These are phyloP conservation scores for Colletotrichum sojae DNA, from an alignment of 2,329 filamentous ascomycete species.

Conservation along the genomic window DNA sequence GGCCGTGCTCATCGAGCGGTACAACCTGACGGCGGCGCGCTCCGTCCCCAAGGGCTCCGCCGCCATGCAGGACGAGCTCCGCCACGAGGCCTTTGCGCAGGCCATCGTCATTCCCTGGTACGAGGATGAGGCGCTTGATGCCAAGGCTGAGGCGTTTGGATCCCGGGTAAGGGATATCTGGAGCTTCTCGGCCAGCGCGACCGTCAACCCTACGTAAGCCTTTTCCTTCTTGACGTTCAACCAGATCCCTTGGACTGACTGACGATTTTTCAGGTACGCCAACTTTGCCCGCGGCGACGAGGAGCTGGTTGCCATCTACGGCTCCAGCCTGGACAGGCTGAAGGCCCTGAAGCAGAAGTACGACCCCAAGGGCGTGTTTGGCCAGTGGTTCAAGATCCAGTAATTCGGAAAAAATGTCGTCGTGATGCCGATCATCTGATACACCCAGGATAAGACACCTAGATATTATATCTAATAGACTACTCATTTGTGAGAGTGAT, in stretches of 20 bases:
- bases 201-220: conserved; percentile 42
- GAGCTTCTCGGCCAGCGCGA: conserved; percentile 42
- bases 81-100: conserved; percentile 50
- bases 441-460: too few species aligned
- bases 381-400: conserved; percentile 47
- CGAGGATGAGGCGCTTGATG: conserved; percentile 51
- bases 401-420: background rate
- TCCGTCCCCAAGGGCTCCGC: conserved; percentile 40
- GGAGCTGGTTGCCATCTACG: conserved; percentile 44
- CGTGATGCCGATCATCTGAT: background rate
- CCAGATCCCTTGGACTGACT: background rate
- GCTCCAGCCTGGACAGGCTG: conserved; percentile 46
- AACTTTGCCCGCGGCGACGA: conserved; percentile 53
- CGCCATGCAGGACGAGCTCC: conserved; percentile 50
- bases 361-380: conserved; percentile 47
- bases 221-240: too few species aligned
- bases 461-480: too few species aligned
- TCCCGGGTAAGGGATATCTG: conserved; percentile 48
- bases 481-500: conserved; percentile 4
- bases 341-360: conserved; percentile 46
- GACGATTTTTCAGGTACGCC: conserved; percentile 42
- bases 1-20: conserved; percentile 53
- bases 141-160: conserved; percentile 51
- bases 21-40: conserved; percentile 51
- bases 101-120: conserved; percentile 58